Conservation (phyloP, 139 green algal genomes). For the Yamagishiella unicocca region DNA sequence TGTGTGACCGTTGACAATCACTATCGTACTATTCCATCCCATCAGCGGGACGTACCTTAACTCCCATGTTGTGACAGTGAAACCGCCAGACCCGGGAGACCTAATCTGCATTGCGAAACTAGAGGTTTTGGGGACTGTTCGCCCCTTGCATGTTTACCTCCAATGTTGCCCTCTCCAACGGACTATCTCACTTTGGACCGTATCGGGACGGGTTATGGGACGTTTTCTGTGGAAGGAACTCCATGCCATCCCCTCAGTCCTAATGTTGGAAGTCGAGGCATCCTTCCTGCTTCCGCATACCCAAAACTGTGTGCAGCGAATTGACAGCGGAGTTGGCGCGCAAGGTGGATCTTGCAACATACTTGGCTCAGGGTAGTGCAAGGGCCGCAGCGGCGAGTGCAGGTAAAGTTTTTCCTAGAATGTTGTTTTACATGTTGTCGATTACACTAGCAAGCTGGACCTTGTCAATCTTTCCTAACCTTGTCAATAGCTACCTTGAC, state of each 20-base stretch:
- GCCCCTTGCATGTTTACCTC: too few species aligned
- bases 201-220: not conserved
- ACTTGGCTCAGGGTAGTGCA: slow-evolving; percentile 32
- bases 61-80: too few species aligned
- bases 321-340: slow-evolving; percentile 6
- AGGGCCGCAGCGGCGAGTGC: slow-evolving; percentile 23
- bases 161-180: not conserved
- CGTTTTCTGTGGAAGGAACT: not conserved
- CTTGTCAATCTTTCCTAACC: not conserved
- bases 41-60: too few species aligned
- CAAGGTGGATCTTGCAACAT: slow-evolving; percentile 43
- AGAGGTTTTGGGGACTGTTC: too few species aligned
- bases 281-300: not conserved
- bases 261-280: not conserved
- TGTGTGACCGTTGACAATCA: too few species aligned
- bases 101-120: too few species aligned
- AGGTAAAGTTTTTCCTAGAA: not conserved
- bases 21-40: too few species aligned
- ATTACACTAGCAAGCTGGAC: not conserved
- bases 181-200: not conserved
- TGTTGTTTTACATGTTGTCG: not conserved
- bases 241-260: not conserved
- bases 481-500: not conserved
- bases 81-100: too few species aligned
- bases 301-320: not conserved